Base-by-base conservation (phyloP, 2,329 filamentous ascomycete species). In the Alternaria novae-zelandiae region DNA sequence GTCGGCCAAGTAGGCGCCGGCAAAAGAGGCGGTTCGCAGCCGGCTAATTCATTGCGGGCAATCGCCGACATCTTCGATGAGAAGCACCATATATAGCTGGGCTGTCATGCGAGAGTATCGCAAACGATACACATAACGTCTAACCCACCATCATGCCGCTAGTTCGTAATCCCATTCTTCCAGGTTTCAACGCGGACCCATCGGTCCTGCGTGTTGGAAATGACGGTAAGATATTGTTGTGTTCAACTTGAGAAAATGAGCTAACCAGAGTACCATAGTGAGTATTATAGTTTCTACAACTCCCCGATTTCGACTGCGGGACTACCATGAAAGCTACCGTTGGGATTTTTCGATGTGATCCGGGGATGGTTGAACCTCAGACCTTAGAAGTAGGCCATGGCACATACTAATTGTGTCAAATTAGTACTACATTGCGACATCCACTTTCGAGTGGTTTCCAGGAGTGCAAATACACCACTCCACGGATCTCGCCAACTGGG, bases 131-230 rank as follows among this genome's bases (percentile, higher is more conserved):
- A 32, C 13, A 46, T 20, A 26, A 23, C n/a, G 11, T 44, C 26
- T 4, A 36, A 17, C 9, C 21, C 12, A 44, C 57, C 72, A 66
- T 47, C n/a, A 79, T 79, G 77, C 75, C 77, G 15, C 66, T 68
- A 49, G 74, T 79, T 44, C 72, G 73, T 30, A 82, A 89, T 69
- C 88, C 87, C 2, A 83, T 89, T 20, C 80, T 89, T 43, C 81
- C 82, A 3, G 87, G 88, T 23, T 89, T 88, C 79, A 89, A 89
- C 59, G 86, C 88, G 6, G 88, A 90, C 66, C 88, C 88, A 0
- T 88, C 87, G 1, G 82, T 87, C 43, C 66, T 86, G 11, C 79
- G 85, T 4, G 83, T 86, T 20, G 79, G 78, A 8, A 68, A 80
- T 45, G 83, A 86, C 68, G 68, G 68, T 70, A 69, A 56, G 61